Base-by-base conservation (phyloP, 2,329 filamentous ascomycete genomes). In the Cordyceps cateniannulata region DNA sequence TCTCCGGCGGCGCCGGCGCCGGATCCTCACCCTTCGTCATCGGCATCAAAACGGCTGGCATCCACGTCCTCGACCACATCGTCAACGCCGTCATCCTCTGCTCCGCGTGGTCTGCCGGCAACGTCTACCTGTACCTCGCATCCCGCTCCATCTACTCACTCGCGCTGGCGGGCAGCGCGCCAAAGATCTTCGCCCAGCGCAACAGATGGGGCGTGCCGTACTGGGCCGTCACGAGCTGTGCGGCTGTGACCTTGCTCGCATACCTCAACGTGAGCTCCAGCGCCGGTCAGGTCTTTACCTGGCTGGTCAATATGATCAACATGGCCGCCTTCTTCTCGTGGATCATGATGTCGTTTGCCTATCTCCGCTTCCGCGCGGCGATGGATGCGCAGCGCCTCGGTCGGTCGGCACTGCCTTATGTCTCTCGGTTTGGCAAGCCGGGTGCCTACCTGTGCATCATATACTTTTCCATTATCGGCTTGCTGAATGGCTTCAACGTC, bases 21-120 rank as follows among this genome's bases (percentile, higher is more conserved):
- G 72, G 70, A 0, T 67, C 72, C 3, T 75, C 72, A 18, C 88
- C 87, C 1, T 89, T 89, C 67, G 86, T 90, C 62, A 83, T 90
- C 65, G 82, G 83, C 25, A 84, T 85, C 62, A 74, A 82, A 63
- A 77, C 85, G 61, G 85, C 85, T 7, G 83, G 84, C 49, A 82
- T 90, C 48, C 69, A 71, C 1, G 81, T 81, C 2, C 78, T 89
- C 16, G 84, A 85, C 25, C 81, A 79, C 25, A 81, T 90, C 64
- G 85, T 90, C 77, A 89, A 89, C 70, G 84, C 80, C 50, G 42
- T 55, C 27, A 49, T 60, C 24, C 58, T 60, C 66, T 58, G 53
- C 3, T 82, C 81, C 1, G 82, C 82, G 14, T 80, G 82, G 68
- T 83, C 80, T 1, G 80, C 82, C 0, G 82, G 80, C 3, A 82